Evolutionary conservation across 1,284 basidiomycete species (phyloP).

Genomic region (Puccinia triticina): DNA sequence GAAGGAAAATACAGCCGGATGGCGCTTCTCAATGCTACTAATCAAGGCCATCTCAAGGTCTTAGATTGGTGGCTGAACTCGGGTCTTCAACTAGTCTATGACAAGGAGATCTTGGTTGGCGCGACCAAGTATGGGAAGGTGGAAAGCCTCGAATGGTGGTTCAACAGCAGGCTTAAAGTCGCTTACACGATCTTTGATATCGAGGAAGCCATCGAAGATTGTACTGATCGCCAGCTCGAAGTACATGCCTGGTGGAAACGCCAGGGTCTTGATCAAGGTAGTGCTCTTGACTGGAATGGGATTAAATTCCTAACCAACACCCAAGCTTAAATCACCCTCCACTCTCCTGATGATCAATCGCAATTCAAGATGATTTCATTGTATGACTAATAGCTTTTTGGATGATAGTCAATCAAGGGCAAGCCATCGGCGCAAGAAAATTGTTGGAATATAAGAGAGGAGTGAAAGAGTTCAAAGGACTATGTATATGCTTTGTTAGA

Average conservation of each 20-base stretch:
- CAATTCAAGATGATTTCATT: not conserved
- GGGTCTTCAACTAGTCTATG: constrained; percentile 73
- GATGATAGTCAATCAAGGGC: no score
- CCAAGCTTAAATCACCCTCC: not conserved
- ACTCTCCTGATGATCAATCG: not conserved
- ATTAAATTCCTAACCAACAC: constrained; percentile 22
- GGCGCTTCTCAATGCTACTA: constrained; percentile 74
- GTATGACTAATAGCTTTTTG: not conserved
- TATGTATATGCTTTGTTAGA: no score
- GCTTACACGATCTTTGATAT: constrained; percentile 78
- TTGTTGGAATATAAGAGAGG: no score
- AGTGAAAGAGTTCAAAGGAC: no score
- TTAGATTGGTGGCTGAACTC: constrained; percentile 79
- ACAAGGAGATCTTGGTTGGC: constrained; percentile 73
- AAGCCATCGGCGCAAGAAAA: no score
- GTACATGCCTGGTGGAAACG: constrained; percentile 42
- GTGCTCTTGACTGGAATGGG: constrained; percentile 40
- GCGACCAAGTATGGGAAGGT: constrained; percentile 76
- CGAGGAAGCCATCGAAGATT: constrained; percentile 81
- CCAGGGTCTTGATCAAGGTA: constrained; percentile 42
- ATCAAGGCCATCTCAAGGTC: constrained; percentile 75
- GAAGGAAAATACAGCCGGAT: constrained; percentile 75
- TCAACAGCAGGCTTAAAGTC: constrained; percentile 71
- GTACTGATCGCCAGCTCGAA: constrained; percentile 70
- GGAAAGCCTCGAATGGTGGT: constrained; percentile 83